Percentiles rank a stretch among this genome's conserved stretches.
These are phyloP conservation scores for Fusarium nodosum DNA, from an alignment of 2,329 filamentous ascomycete species.

Conservation along the genomic window DNA sequence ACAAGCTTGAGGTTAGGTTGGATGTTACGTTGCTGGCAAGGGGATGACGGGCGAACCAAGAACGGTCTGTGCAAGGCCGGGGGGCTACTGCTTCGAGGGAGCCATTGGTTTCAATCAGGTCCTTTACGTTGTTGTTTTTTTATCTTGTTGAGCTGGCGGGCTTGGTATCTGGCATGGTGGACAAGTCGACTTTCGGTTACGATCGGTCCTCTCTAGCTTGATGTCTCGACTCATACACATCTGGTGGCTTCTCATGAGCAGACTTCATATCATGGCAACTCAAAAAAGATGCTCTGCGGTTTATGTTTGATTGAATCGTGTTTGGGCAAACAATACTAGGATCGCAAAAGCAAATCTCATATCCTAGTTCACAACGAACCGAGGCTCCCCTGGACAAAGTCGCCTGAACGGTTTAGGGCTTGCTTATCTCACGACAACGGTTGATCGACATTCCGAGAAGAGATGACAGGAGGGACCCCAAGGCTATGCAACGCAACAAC, in stretches of 20 bases:
- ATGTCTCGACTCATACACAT: constrained; percentile 18
- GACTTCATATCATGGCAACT: constrained; percentile 15
- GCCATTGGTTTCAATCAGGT: constrained; percentile 33
- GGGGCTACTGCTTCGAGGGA: constrained; percentile 36
- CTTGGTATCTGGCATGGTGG: constrained; percentile 13
- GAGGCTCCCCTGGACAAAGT: constrained; percentile 25
- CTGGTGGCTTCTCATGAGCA: constrained; percentile 21
- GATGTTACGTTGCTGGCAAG: constrained; percentile 46
- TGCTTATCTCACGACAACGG: constrained; percentile 28
- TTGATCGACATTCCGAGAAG: constrained; percentile 27
- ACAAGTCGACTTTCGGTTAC: constrained; percentile 27
- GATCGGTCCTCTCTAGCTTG: constrained; percentile 26
- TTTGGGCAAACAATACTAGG: constrained; percentile 18
- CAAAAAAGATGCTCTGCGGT: constrained; percentile 5
- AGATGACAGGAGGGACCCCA: constrained; percentile 20
- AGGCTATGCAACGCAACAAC: constrained; percentile 4
- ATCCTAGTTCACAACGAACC: constrained; percentile 21
- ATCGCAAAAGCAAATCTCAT: constrained; percentile 33
- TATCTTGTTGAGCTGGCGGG: constrained; percentile 18
- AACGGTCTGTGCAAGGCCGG: constrained; percentile 17
- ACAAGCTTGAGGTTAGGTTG: constrained; percentile 40
- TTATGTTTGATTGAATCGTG: constrained; percentile 7
- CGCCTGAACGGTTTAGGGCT: constrained; percentile 15
- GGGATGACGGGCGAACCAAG: constrained; percentile 36
- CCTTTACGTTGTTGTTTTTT: constrained; percentile 10